Evolutionary conservation across 768 basidiomycete species (phyloP).

Genomic region (Omphalotus guepiniiformis): DNA sequence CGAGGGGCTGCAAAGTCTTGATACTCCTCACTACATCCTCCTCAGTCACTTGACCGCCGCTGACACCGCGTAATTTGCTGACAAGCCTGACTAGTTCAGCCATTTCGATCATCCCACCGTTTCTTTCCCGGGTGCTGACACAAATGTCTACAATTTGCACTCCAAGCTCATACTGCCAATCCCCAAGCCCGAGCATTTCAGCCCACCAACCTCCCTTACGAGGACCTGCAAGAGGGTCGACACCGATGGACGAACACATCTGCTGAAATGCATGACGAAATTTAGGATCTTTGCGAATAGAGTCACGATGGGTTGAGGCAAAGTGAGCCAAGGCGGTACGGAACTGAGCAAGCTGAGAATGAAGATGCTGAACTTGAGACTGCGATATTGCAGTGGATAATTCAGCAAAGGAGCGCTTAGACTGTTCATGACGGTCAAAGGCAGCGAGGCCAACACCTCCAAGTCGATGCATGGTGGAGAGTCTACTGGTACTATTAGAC

Average conservation of each 20-base stretch:
- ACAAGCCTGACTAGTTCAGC: slow-evolving; percentile 79
- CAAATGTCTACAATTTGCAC: slow-evolving; percentile 94
- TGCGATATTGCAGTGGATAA: slow-evolving; percentile 78
- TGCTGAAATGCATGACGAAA: slow-evolving; percentile 92
- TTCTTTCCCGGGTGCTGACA: slow-evolving; percentile 80
- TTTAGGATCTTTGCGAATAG: slow-evolving; percentile 77
- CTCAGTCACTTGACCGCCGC: slow-evolving; percentile 56
- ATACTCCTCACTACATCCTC: slow-evolving; percentile 83
- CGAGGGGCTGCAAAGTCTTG: slow-evolving; percentile 81
- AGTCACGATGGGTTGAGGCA: slow-evolving; percentile 76
- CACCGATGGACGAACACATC: slow-evolving; percentile 93
- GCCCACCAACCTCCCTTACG: slow-evolving; percentile 89
- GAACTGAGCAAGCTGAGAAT: slow-evolving; percentile 80
- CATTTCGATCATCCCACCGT: slow-evolving; percentile 92
- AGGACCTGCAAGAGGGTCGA: slow-evolving; percentile 90
- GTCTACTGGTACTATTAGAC: no score
- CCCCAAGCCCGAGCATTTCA: slow-evolving; percentile 80
- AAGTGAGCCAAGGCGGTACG: slow-evolving; percentile 76
- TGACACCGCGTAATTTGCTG: slow-evolving; percentile 66
- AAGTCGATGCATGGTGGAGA: slow-evolving; percentile 60
- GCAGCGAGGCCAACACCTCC: slow-evolving; percentile 87
- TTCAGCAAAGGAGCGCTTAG: slow-evolving; percentile 73
- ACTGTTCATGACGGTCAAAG: slow-evolving; percentile 83
- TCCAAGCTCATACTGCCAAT: slow-evolving; percentile 95
- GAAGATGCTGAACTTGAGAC: slow-evolving; percentile 72